Evolutionary conservation across 306 rosid species (phyloP).

Genomic region (Oemleria cerasiformis): DNA sequence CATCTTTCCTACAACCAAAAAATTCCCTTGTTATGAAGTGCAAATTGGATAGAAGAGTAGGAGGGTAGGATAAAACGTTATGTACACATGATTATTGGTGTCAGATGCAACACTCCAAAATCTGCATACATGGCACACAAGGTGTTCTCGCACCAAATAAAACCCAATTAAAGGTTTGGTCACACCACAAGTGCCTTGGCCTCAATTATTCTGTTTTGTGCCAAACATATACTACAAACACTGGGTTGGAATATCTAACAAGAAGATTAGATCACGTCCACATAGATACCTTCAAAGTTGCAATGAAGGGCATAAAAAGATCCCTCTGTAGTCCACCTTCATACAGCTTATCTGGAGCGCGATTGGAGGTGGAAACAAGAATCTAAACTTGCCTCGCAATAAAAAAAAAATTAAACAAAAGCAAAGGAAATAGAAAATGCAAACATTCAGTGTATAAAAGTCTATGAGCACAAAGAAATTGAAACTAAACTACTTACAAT

Average conservation of each 20-base stretch:
- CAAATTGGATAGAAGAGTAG: not conserved
- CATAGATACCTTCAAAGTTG: conserved; percentile 64
- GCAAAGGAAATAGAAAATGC: conserved; percentile 16
- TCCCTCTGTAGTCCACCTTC: conserved; percentile 98
- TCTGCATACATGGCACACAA: conserved; percentile 7
- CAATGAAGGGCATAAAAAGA: conserved; percentile 90
- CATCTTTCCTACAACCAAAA: conserved; percentile 75
- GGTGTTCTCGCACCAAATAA: conserved; percentile 9
- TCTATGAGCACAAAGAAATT: conserved; percentile 6
- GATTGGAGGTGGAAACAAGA: conserved; percentile 91
- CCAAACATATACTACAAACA: conserved; percentile 13
- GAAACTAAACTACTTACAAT: conserved; percentile 52
- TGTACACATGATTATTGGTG: not conserved
- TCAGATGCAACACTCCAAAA: conserved; percentile 16
- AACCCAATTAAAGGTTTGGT: conserved; percentile 13
- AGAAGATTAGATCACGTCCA: conserved; percentile 16
- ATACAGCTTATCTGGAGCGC: conserved; percentile 86
- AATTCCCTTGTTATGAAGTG: conserved; percentile 21
- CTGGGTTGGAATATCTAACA: conserved; percentile 13
- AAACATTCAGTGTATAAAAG: conserved; percentile 13
- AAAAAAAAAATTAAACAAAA: conserved; percentile 19
- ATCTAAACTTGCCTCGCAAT: conserved; percentile 57
- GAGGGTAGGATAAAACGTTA: conserved; percentile 2
- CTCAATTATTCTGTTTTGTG: not conserved
- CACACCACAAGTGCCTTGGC: conserved; percentile 12